Percentiles rank a stretch among this genome's conserved stretches.
These are phyloP conservation scores for Aquilaria malaccensis DNA, from an alignment of 345 rosid species.

Conservation along the genomic window DNA sequence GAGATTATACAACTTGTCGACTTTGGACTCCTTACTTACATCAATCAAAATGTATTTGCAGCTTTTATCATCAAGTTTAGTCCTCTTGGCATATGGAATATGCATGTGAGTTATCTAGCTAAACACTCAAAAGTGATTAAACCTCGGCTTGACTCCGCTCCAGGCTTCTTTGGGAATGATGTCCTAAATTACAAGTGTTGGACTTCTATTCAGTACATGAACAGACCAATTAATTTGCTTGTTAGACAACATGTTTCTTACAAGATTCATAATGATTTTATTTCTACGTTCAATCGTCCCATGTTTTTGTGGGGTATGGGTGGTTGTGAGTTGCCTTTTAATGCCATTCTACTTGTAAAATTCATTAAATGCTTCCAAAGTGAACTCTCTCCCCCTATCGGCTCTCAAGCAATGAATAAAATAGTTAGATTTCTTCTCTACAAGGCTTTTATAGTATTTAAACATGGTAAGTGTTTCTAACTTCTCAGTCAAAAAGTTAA, in stretches of 20 bases:
- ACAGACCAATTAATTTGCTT: no score
- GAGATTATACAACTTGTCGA: neutral
- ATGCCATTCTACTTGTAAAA: neutral
- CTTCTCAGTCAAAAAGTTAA: no score
- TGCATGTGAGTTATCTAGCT: no score
- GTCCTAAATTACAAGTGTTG: no score
- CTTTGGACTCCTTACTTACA: no score
- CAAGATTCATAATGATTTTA: slow-evolving; percentile 1
- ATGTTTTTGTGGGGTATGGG: neutral
- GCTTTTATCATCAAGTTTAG: neutral
- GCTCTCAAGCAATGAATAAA: neutral
- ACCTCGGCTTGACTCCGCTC: no score
- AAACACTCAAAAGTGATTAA: no score
- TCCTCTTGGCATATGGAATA: no score
- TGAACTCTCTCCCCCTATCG: neutral
- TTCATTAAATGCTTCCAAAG: no score
- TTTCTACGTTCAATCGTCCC: slow-evolving; percentile 2
- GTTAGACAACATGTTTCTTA: neutral
- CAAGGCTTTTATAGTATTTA: neutral
- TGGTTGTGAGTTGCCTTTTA: neutral
- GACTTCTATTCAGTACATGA: no score
- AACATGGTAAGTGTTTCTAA: neutral
- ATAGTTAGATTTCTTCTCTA: neutral
- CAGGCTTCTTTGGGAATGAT: no score
- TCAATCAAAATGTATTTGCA: neutral